Conservation (phyloP, 768 basidiomycete genomes). For the Boletus sp. region DNA sequence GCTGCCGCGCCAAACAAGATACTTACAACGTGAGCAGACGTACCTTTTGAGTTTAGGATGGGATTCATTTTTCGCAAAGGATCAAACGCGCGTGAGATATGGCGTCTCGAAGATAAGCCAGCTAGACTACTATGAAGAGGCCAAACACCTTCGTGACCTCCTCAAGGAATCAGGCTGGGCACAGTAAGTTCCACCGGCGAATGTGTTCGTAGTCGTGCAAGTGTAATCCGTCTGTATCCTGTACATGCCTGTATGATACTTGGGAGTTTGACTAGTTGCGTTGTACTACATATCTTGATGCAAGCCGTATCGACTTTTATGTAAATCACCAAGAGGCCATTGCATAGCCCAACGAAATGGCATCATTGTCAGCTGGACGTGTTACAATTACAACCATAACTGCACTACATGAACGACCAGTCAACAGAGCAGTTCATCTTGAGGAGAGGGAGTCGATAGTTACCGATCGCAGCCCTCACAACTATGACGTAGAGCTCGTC, state of each 20-base stretch:
- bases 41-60: neutral
- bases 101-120: conserved; percentile 65
- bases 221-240: neutral
- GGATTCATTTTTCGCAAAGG: conserved; percentile 42
- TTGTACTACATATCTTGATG: neutral
- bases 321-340: neutral
- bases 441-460: neutral
- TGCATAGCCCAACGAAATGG: neutral
- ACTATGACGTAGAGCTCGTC: conserved; percentile 9
- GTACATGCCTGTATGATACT: conserved; percentile 6
- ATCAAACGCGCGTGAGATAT: conserved; percentile 78
- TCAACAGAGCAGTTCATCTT: neutral
- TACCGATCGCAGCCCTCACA: neutral
- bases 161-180: conserved; percentile 59
- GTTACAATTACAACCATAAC: conserved; percentile 1
- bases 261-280: neutral
- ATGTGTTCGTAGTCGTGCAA: neutral
- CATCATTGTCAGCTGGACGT: neutral
- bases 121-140: conserved; percentile 71
- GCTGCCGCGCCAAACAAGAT: conserved; percentile 83
- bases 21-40: conserved; percentile 65
- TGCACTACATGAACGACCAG: neutral
- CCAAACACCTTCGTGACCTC: conserved; percentile 51
- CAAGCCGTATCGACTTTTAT: neutral
- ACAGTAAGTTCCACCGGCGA: conserved; percentile 14